These are phyloP conservation scores for Wickerhamiella infanticola DNA, from an alignment of 1,139 yeast genomes.

Conservation along the genomic window DNA sequence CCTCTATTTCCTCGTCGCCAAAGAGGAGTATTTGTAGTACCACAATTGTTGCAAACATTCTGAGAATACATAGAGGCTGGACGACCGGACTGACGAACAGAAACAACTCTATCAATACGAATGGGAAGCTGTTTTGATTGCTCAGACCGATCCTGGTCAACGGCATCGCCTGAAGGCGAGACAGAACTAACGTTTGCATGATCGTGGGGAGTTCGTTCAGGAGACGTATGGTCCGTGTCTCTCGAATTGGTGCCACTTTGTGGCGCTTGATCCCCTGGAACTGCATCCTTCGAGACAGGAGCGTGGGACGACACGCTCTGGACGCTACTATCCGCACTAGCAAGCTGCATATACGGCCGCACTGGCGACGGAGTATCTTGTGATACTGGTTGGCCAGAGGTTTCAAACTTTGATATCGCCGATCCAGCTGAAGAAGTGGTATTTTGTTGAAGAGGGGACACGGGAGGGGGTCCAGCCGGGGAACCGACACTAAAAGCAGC, in stretches of 20 bases:
- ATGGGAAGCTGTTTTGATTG: not conserved
- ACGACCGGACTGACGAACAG: not conserved
- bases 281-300: no score
- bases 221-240: no score
- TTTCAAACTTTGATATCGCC: not conserved
- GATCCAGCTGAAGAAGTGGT: not conserved
- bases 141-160: not conserved
- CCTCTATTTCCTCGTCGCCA: conserved; percentile 60
- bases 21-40: conserved; percentile 51
- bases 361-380: not conserved
- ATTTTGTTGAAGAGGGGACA: not conserved
- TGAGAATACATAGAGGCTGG: not conserved
- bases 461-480: not conserved
- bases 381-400: not conserved
- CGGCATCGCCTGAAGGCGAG: no score
- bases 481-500: not conserved
- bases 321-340: not conserved
- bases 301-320: no score
- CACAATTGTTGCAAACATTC: conserved; percentile 41
- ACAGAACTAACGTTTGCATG: no score
- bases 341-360: not conserved
- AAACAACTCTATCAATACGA: not conserved
- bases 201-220: no score
- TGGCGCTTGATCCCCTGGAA: no score
- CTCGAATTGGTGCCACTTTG: no score